Evolutionary conservation across 2,329 filamentous ascomycete genomes (phyloP).

Genomic region (Pseudogymnoascus sp.): DNA sequence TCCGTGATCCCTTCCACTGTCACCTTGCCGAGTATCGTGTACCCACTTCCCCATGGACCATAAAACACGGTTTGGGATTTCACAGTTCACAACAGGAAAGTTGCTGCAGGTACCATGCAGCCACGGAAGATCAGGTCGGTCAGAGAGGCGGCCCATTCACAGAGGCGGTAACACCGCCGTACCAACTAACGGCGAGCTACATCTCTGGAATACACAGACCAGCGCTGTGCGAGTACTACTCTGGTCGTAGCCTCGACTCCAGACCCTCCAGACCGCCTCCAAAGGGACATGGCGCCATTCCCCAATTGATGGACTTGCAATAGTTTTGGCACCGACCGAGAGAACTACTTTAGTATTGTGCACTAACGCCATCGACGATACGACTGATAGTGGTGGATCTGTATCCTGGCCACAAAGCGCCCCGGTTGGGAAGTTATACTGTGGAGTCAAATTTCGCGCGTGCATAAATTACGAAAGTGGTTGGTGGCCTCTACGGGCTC

Average conservation of each 20-base stretch:
- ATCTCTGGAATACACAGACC: background rate
- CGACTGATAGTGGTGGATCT: constrained; percentile 1
- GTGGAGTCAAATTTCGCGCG: constrained; percentile 6
- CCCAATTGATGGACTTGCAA: background rate
- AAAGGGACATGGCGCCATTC: background rate
- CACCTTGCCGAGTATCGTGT: background rate
- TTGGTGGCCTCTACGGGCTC: background rate
- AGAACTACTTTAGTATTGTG: background rate
- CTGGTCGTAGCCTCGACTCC: background rate
- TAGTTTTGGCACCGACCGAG: background rate
- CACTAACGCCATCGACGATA: constrained; percentile 3
- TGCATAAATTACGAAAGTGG: constrained; percentile 6
- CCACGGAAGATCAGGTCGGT: constrained; percentile 4
- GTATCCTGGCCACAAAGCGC: background rate
- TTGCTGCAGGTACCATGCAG: constrained; percentile 7
- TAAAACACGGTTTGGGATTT: constrained; percentile 7
- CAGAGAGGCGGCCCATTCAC: constrained; percentile 1
- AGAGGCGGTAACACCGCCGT: constrained; percentile 6
- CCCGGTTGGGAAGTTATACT: constrained; percentile 4
- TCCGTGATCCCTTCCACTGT: background rate
- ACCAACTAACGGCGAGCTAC: constrained; percentile 5
- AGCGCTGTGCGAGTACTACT: background rate
- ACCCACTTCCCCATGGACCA: constrained; percentile 4
- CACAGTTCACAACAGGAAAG: background rate
- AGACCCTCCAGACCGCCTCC: constrained; percentile 1